Base-by-base conservation (phyloP, 192 early-diverging fungal species). In the Borealophlyctis nickersoniae region DNA sequence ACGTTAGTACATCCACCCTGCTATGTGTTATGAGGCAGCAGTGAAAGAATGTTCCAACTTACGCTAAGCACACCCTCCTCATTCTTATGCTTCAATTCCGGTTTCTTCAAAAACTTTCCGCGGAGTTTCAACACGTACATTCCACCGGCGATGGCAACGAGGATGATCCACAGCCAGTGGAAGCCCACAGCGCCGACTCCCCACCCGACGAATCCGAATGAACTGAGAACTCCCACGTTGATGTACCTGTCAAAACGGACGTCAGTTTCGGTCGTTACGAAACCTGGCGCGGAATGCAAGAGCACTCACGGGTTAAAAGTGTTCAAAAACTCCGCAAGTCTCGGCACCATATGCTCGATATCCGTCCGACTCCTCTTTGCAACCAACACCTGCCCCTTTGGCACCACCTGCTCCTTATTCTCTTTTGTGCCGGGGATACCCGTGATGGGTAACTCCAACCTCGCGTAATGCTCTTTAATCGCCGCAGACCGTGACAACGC, bases 361-460 rank as follows among this genome's bases (percentile, higher is more conserved):
- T 51, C 32, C 35, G 9, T 66, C 28, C 27, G 50, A 34, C 48
- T 66, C 56, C 16, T 57, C 31, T 23, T 39, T 19, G 56, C 64
- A 56, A 5, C 64, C 31, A 0, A 31, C 29, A 32, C 36, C 52
- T 23, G 29, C 30, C 23, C 66, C 19, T 26, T 61, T 53, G n/a
- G 66, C 59, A 2, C 58, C 57, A 27, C 53, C 24, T 13, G 53
- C 2, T 55, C 61, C 7, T 48, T 56, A 35, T 68, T 68, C 52
- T 68, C 66, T 23, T 33, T 49, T 3, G 66, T 68, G 19, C 66
- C 66, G 11, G 66, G 66, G 31, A 68, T 60, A 34, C 59, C 66
- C 4, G 58, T 61, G 49, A 68, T 68, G 32, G 66, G 58, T 2
- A 49, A 33, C 32, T 68, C 66, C 1, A 68, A 24, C 7, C 26